Conservation (phyloP, 345 rosid genomes). For the Populus deltoides region DNA sequence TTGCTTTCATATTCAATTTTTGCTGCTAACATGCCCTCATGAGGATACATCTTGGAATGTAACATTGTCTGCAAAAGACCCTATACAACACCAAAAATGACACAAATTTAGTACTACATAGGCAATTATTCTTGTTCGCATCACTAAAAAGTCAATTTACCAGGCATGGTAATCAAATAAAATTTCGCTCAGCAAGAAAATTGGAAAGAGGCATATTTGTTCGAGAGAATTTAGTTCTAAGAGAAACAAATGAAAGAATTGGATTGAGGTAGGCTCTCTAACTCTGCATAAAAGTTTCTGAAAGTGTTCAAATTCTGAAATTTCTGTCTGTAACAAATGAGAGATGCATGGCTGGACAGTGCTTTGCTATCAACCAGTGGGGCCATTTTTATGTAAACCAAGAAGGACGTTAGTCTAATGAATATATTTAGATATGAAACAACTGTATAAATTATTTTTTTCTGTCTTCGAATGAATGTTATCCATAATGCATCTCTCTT, state of each 20-base stretch:
- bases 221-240: neutral
- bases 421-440: neutral
- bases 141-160: neutral
- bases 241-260: neutral
- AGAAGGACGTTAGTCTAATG: neutral
- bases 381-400: neutral
- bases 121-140: neutral
- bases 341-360: too few species aligned
- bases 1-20: conserved; percentile 90
- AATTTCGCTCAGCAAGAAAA: too few species aligned
- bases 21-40: conserved; percentile 73
- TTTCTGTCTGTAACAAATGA: too few species aligned
- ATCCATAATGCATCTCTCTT: neutral
- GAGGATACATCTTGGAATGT: conserved; percentile 70
- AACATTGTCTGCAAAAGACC: conserved; percentile 88
- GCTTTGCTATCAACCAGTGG: too few species aligned
- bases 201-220: neutral
- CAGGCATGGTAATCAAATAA: neutral
- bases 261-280: too few species aligned
- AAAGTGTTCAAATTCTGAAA: too few species aligned
- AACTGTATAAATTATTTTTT: neutral
- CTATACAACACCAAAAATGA: conserved; percentile 37
- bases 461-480: neutral
- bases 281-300: too few species aligned
- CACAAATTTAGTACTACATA: neutral